phyloP scores from a whole-genome alignment of 345 rosid genomes.

The Salix dunnii region DNA sequence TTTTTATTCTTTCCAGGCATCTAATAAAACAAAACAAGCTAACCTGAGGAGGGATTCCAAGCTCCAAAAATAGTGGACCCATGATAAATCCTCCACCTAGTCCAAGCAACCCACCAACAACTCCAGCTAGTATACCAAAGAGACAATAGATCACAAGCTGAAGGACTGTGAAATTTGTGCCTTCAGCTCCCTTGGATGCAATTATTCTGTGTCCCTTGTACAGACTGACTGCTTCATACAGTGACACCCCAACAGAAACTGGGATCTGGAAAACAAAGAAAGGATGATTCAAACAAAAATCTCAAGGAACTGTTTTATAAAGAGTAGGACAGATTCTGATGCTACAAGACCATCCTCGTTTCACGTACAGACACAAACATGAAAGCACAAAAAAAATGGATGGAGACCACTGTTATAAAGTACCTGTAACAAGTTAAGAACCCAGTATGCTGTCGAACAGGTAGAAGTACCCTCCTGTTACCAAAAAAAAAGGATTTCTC shows the following conservation, averaged over 20 bases:
- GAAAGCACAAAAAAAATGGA: not conserved
- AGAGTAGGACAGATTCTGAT: not conserved
- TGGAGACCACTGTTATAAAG: not conserved
- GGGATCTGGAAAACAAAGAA: conserved; percentile 29
- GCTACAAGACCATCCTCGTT: not conserved
- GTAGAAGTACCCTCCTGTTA: conserved; percentile 36
- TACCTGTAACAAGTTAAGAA: conserved; percentile 48
- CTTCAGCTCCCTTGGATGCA: conserved; percentile 30
- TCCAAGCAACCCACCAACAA: conserved; percentile 41
- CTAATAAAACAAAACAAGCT: not conserved
- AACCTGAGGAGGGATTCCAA: conserved; percentile 44
- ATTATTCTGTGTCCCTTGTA: conserved; percentile 32
- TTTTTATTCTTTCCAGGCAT: not conserved
- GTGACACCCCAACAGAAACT: conserved; percentile 33
- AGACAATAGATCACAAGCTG: conserved; percentile 25
- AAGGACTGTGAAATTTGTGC: conserved; percentile 13
- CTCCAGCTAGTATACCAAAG: conserved; percentile 30
- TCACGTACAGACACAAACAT: not conserved
- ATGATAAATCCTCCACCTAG: conserved; percentile 43
- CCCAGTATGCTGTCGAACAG: conserved; percentile 48
- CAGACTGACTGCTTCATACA: conserved; percentile 33
- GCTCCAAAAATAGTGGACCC: conserved; percentile 43
- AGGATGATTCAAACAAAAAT: not conserved
- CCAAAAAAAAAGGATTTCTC: conserved; percentile 8
- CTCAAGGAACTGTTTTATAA: not conserved